phyloP scores from a whole-genome alignment of 768 basidiomycete species.

The Kwoniella europaea region DNA sequence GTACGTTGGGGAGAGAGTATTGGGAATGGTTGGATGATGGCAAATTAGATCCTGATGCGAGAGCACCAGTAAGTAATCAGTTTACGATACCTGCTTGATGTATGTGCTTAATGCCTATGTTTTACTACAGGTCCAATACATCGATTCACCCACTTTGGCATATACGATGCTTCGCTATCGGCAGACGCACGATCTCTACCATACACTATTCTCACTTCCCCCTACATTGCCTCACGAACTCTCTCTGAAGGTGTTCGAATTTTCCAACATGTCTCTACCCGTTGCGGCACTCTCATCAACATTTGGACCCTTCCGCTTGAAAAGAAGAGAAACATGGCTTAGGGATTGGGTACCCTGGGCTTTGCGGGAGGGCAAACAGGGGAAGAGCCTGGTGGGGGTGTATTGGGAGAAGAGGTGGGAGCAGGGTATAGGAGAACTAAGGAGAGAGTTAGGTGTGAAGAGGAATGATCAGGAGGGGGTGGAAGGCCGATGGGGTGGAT shows the following conservation, averaged over 20 bases:
- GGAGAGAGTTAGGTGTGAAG: conserved; percentile 76
- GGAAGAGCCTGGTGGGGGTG: conserved; percentile 79
- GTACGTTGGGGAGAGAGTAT: conserved; percentile 85
- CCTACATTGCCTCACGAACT: conserved; percentile 90
- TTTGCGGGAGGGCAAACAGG: conserved; percentile 75
- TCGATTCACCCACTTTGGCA: conserved; percentile 91
- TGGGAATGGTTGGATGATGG: conserved; percentile 86
- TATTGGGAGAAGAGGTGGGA: conserved; percentile 97
- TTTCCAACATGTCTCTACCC: conserved; percentile 86
- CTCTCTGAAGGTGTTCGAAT: conserved; percentile 92
- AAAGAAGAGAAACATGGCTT: conserved; percentile 67
- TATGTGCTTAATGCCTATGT: too few relatives aligned
- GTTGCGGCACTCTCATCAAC: conserved; percentile 79
- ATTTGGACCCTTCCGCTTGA: conserved; percentile 78
- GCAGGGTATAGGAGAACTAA: conserved; percentile 78
- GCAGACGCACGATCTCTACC: conserved; percentile 97
- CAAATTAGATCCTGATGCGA: conserved; percentile 88
- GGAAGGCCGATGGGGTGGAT: conserved; percentile 70
- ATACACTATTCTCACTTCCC: conserved; percentile 84
- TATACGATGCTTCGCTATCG: conserved; percentile 98
- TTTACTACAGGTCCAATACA: conserved; percentile 79
- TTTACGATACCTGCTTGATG: too few relatives aligned
- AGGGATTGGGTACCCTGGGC: conserved; percentile 93
- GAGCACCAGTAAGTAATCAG: conserved; percentile 73
- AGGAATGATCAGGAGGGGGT: conserved; percentile 67